Base-by-base conservation (phyloP, 306 rosid species). In the Amphicarpaea edgeworthii region DNA sequence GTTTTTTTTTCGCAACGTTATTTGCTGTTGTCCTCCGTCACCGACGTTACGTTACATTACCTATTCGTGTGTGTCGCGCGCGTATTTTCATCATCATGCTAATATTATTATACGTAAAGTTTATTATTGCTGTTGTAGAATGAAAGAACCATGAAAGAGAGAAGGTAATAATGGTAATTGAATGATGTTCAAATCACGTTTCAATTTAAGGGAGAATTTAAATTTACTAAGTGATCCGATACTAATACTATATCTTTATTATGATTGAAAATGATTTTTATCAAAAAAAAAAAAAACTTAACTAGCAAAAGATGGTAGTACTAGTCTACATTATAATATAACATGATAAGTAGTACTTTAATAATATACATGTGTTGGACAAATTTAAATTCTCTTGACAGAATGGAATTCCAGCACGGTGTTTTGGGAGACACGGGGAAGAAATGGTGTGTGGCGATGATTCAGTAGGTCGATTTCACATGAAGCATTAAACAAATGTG, bases 31-130 rank as follows among this genome's bases (percentile, higher is more conserved):
- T 30, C 3, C 28, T 17, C 68, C 45, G 24, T 61, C 68, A 61
- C 68, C 45, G 45, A 60, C 67, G 67, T 59, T 60, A n/a, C n/a
- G n/a, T n/a, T n/a, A n/a, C n/a, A n/a, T n/a, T n/a, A 59, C 41
- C 37, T 30, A 30, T 30, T 3, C 6, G 12, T 21, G 4, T 58
- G 38, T 58, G 16, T 58, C n/a, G n/a, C n/a, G n/a, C 64, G 37
- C 3, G 38, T 57, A 59, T 30, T 60, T 8, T 64, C 19, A 12
- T 40, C 14, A 40, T 19, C 2, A 41, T 40, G 32, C 40, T 40
- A 34, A 16, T 62, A 11, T 19, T n/a, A 32, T 2, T 64, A 40
- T 63, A 63, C 68, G 45, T 61, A 61, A 61, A 61, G 68, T 61
- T 64, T 62, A 5, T 21, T 60, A 3, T 21, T 34, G 43, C 8